Percentiles rank a stretch among this genome's conserved stretches.
phyloP scores from a whole-genome alignment of 164 flowering plant genomes.

The Tetracentron sinense region DNA sequence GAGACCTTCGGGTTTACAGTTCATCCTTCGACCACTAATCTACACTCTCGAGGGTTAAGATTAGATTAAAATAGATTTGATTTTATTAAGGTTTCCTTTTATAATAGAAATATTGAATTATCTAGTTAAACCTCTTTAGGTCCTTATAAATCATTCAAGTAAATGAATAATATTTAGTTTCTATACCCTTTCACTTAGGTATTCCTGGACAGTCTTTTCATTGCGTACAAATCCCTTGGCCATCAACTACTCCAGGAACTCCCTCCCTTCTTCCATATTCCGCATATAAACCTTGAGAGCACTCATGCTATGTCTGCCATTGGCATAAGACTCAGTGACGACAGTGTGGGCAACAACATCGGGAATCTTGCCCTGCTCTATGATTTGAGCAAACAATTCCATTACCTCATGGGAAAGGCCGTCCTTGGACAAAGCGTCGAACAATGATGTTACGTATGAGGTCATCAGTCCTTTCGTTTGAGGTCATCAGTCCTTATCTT shows the following conservation, averaged over 20 bases:
- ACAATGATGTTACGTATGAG: slow-evolving; percentile 74
- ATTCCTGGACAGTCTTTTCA: slow-evolving; percentile 56
- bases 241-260: slow-evolving; percentile 54
- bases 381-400: slow-evolving; percentile 57
- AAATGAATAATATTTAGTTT: too few relatives aligned
- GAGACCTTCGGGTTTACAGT: too few relatives aligned
- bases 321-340: slow-evolving; percentile 71
- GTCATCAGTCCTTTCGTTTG: too few relatives aligned
- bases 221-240: slow-evolving; percentile 54
- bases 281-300: slow-evolving; percentile 56
- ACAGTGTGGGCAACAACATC: slow-evolving; percentile 87
- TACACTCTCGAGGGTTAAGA: too few relatives aligned
- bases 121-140: too few relatives aligned
- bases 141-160: too few relatives aligned
- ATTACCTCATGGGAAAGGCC: slow-evolving; percentile 88
- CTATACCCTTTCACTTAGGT: slow-evolving; percentile 49
- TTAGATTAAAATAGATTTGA: too few relatives aligned
- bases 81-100: too few relatives aligned
- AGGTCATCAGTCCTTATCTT: slow-evolving; percentile 61
- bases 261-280: slow-evolving; percentile 49
- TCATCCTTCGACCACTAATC: too few relatives aligned
- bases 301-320: slow-evolving; percentile 65
- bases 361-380: slow-evolving; percentile 79
- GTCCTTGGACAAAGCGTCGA: slow-evolving; percentile 87
- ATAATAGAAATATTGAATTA: too few relatives aligned